Evolutionary conservation across 305 asterid genomes (phyloP).

Genomic region (Rubia tinctorum): DNA sequence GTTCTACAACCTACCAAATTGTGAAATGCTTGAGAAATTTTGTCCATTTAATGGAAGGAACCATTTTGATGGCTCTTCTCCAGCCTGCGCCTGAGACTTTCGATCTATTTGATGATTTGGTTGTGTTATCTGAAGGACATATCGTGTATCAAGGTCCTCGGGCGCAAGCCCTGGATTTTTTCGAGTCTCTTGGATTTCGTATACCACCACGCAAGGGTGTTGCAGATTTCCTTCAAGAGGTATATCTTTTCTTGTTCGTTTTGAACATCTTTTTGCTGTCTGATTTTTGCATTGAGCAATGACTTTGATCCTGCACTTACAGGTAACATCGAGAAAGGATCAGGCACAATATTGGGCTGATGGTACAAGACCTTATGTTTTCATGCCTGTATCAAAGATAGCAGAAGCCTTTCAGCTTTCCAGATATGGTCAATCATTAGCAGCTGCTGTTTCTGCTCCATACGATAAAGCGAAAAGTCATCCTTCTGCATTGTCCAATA

Average conservation of each 20-base stretch:
- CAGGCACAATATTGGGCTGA: slow-evolving; percentile 94
- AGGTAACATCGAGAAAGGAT: slow-evolving; percentile 89
- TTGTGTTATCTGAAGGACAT: slow-evolving; percentile 74
- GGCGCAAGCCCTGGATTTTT: slow-evolving; percentile 58
- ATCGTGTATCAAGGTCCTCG: slow-evolving; percentile 84
- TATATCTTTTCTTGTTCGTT: slow-evolving; percentile 18
- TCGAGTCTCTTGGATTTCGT: slow-evolving; percentile 73
- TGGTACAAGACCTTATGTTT: slow-evolving; percentile 63
- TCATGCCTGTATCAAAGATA: slow-evolving; percentile 59
- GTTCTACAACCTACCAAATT: slow-evolving; percentile 87
- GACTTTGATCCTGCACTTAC: not conserved
- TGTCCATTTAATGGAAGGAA: slow-evolving; percentile 86
- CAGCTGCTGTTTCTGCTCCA: slow-evolving; percentile 43
- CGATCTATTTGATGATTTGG: slow-evolving; percentile 82
- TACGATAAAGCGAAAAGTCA: slow-evolving; percentile 57
- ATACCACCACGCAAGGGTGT: slow-evolving; percentile 89
- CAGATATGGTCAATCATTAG: slow-evolving; percentile 49
- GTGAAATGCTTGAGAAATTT: slow-evolving; percentile 79
- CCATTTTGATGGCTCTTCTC: slow-evolving; percentile 86
- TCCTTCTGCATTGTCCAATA: slow-evolving; percentile 59
- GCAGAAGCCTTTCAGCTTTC: slow-evolving; percentile 71
- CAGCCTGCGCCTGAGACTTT: slow-evolving; percentile 97
- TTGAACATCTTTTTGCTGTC: slow-evolving; percentile 1
- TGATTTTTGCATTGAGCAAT: slow-evolving; percentile 4
- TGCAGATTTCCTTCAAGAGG: slow-evolving; percentile 97